These are phyloP conservation scores for Blumeria hordei DNA, from an alignment of 2,329 filamentous ascomycete genomes.

Conservation along the genomic window DNA sequence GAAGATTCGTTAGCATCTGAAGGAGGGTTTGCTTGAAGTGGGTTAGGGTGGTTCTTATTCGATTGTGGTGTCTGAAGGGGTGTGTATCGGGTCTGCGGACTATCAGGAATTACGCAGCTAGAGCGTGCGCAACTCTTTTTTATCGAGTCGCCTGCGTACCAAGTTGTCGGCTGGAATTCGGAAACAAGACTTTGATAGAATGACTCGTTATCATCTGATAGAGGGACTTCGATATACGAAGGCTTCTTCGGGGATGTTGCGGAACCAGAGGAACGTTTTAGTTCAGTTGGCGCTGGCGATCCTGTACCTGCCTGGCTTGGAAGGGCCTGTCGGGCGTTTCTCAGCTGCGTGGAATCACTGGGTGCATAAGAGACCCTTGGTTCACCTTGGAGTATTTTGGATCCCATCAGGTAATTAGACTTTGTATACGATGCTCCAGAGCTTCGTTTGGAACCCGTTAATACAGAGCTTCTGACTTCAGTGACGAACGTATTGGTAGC, in stretches of 20 bases:
- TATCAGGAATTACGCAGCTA: slow-evolving; percentile 11
- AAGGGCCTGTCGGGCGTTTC: slow-evolving; percentile 11
- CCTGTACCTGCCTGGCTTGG: too few species aligned
- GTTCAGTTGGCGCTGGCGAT: slow-evolving; percentile 16
- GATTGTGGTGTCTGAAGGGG: slow-evolving; percentile 20
- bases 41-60: slow-evolving; percentile 21
- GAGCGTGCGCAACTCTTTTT: slow-evolving; percentile 9
- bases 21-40: slow-evolving; percentile 27
- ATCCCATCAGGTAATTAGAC: too few species aligned
- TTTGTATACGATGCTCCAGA: slow-evolving; percentile 14
- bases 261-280: slow-evolving; percentile 22
- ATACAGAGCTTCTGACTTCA: too few species aligned
- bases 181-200: not conserved
- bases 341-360: slow-evolving; percentile 24
- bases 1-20: not conserved
- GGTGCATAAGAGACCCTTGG: too few species aligned
- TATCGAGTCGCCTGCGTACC: slow-evolving; percentile 14
- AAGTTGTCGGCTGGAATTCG: slow-evolving; percentile 5
- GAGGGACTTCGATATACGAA: slow-evolving; percentile 24
- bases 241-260: slow-evolving; percentile 15
- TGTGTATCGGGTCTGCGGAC: slow-evolving; percentile 6
- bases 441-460: slow-evolving; percentile 13
- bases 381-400: too few species aligned
- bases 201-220: slow-evolving; percentile 1
- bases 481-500: slow-evolving; percentile 3